These are phyloP conservation scores for Alternaria solani DNA, from an alignment of 2,329 filamentous ascomycete species.

Conservation along the genomic window DNA sequence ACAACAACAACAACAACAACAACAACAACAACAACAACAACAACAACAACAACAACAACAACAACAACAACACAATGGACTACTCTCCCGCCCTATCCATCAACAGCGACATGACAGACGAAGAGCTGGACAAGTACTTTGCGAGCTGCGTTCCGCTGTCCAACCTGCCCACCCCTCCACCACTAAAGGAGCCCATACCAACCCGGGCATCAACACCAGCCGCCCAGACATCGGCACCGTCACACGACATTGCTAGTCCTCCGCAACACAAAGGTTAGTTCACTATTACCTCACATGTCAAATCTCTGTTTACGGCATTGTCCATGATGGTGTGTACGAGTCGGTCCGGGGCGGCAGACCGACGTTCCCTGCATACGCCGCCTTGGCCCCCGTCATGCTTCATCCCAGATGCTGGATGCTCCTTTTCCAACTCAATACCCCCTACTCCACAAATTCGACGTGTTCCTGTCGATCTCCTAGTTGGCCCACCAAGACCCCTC, in stretches of 20 bases:
- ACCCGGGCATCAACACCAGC: slow-evolving; percentile 14
- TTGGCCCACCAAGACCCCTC: slow-evolving; percentile 19
- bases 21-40: no score
- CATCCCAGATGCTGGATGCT: slow-evolving; percentile 11
- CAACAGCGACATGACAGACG: slow-evolving; percentile 47
- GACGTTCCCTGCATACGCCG: slow-evolving; percentile 30
- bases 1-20: no score
- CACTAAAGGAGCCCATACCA: slow-evolving; percentile 37
- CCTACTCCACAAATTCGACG: slow-evolving; percentile 14
- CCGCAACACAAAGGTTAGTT: slow-evolving; percentile 44
- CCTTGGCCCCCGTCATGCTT: slow-evolving; percentile 24
- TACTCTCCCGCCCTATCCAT: slow-evolving; percentile 38
- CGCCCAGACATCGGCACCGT: slow-evolving; percentile 6
- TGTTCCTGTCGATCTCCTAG: slow-evolving; percentile 34
- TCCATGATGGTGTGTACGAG: slow-evolving; percentile 27
- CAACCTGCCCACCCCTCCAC: slow-evolving; percentile 53
- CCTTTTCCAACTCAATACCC: slow-evolving; percentile 10
- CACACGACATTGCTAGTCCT: slow-evolving; percentile 15
- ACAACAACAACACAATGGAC: slow-evolving; percentile 29
- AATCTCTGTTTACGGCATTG: slow-evolving; percentile 23
- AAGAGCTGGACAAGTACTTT: slow-evolving; percentile 52
- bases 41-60: no score
- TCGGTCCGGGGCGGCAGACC: slow-evolving; percentile 22
- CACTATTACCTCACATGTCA: slow-evolving; percentile 17
- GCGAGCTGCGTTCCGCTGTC: slow-evolving; percentile 51